Evolutionary conservation across 495 filamentous ascomycete species (phyloP).

Genomic region (Xylaria telfairii): DNA sequence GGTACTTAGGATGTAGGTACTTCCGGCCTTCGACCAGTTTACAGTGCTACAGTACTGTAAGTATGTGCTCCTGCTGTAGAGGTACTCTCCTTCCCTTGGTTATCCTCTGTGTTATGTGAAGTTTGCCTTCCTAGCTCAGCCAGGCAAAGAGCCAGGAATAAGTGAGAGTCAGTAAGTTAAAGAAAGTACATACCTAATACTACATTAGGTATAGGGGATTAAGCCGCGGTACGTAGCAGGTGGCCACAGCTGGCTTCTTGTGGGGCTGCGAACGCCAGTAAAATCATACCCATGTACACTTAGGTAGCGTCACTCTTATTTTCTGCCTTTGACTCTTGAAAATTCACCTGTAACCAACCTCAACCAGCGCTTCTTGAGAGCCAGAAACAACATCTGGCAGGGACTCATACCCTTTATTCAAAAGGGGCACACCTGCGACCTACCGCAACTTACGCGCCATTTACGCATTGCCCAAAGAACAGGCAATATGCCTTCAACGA

Average conservation of each 20-base stretch:
- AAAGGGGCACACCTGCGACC: background rate
- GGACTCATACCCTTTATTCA: background rate
- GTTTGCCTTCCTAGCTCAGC: background rate
- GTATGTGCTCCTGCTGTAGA: too few species aligned
- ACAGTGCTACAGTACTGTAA: too few species aligned
- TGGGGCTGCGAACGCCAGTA: background rate
- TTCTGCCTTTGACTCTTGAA: constrained; percentile 2
- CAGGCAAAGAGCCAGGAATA: background rate
- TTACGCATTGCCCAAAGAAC: background rate
- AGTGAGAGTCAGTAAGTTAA: too few species aligned
- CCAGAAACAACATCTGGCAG: background rate
- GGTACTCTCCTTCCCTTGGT: background rate
- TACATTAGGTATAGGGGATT: too few species aligned
- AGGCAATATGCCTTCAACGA: constrained; percentile 25
- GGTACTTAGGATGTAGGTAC: too few species aligned
- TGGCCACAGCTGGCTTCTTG: background rate
- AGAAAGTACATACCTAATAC: too few species aligned
- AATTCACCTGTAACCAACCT: constrained; percentile 13
- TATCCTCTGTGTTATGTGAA: background rate
- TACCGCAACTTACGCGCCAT: background rate
- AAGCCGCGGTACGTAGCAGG: too few species aligned
- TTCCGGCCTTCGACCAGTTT: too few species aligned
- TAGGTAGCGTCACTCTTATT: constrained; percentile 19
- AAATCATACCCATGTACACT: constrained; percentile 10
- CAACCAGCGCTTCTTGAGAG: background rate